Evolutionary conservation across 805 yeast species (phyloP).

Genomic region (Alloascoidea hylecoeti): DNA sequence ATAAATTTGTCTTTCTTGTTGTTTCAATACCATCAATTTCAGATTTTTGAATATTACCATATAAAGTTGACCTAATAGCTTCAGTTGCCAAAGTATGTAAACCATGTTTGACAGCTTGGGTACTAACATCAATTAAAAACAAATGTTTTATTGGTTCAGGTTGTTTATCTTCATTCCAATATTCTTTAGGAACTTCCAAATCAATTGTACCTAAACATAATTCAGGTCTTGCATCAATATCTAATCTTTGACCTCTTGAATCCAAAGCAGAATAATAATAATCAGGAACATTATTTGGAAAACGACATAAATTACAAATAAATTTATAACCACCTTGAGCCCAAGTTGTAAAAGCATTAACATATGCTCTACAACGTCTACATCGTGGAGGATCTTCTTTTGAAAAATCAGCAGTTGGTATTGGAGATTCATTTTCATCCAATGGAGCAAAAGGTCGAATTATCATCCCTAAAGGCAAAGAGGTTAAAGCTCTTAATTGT

Average conservation of each 20-base stretch:
- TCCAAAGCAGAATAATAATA: slow-evolving; percentile 57
- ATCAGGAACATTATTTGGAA: slow-evolving; percentile 51
- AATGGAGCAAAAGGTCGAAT: slow-evolving; percentile 74
- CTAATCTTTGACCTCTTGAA: slow-evolving; percentile 45
- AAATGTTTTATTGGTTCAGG: slow-evolving; percentile 49
- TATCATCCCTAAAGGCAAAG: slow-evolving; percentile 70
- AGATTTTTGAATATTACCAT: slow-evolving; percentile 15
- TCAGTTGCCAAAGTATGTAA: slow-evolving; percentile 53
- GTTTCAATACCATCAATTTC: slow-evolving; percentile 12
- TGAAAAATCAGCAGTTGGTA: slow-evolving; percentile 57
- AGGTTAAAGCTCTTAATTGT: slow-evolving; percentile 49
- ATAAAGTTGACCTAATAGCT: slow-evolving; percentile 47
- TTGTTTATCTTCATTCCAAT: slow-evolving; percentile 32
- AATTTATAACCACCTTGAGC: slow-evolving; percentile 44
- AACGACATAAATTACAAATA: slow-evolving; percentile 79
- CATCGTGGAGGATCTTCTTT: slow-evolving; percentile 74
- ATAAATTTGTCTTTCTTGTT: slow-evolving; percentile 15
- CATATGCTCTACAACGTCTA: slow-evolving; percentile 78
- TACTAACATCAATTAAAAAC: slow-evolving; percentile 58
- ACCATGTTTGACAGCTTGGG: slow-evolving; percentile 41
- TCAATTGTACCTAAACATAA: slow-evolving; percentile 77
- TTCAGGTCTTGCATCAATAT: slow-evolving; percentile 57
- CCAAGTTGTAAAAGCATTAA: slow-evolving; percentile 72
- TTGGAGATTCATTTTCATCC: slow-evolving; percentile 31
- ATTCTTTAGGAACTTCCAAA: slow-evolving; percentile 59